These are phyloP conservation scores for Kwoniella heveanensis DNA, from an alignment of 768 basidiomycete genomes.

Conservation along the genomic window DNA sequence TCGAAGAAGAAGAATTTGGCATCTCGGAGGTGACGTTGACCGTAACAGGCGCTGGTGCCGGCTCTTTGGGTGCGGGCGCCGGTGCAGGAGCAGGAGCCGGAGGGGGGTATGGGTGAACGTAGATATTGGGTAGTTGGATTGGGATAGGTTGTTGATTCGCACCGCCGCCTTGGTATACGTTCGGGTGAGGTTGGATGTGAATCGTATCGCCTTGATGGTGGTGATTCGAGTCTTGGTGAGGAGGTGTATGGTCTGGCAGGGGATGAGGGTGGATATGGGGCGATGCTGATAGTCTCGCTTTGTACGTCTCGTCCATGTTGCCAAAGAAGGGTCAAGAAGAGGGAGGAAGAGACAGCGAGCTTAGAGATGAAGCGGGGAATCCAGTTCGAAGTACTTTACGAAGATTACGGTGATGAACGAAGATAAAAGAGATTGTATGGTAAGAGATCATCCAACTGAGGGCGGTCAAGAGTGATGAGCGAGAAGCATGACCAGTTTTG, in stretches of 20 bases:
- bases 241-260: conserved; percentile 9
- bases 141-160: conserved; percentile 28
- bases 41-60: conserved; percentile 17
- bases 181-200: conserved; percentile 22
- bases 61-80: conserved; percentile 4
- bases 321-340: neutral
- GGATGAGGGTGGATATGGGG: conserved; percentile 26
- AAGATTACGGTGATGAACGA: too few species aligned
- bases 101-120: conserved; percentile 36
- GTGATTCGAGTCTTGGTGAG: conserved; percentile 6
- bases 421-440: too few species aligned
- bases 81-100: conserved; percentile 11
- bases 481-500: too few species aligned
- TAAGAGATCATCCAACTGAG: neutral
- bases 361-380: too few species aligned
- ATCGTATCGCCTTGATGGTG: conserved; percentile 10
- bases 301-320: conserved; percentile 34
- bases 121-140: conserved; percentile 40
- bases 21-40: conserved; percentile 17
- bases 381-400: too few species aligned
- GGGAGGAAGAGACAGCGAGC: neutral
- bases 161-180: neutral
- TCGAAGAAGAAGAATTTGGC: neutral
- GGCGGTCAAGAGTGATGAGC: too few species aligned
- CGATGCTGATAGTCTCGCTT: conserved; percentile 33